These are phyloP conservation scores for Acacia confusa DNA, from an alignment of 306 rosid genomes.

Conservation along the genomic window DNA sequence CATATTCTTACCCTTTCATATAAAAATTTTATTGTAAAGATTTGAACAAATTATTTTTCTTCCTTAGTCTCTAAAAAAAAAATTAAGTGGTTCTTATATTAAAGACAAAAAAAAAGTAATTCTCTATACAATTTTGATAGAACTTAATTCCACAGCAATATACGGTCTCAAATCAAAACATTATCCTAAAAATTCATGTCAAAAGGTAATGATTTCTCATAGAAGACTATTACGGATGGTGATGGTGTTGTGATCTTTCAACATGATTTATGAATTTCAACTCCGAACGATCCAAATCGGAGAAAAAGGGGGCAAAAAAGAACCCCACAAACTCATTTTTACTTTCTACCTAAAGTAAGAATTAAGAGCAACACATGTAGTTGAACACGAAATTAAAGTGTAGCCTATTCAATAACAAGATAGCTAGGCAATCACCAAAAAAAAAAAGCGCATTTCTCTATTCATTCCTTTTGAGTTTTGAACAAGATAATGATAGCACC, in stretches of 20 bases:
- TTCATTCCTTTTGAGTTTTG: conserved; percentile 15
- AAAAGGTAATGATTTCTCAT: too few species aligned
- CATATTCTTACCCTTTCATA: background rate
- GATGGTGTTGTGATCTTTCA: background rate
- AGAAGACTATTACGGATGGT: too few species aligned
- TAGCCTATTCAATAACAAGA: conserved; percentile 1
- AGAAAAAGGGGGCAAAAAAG: background rate
- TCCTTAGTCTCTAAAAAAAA: too few species aligned
- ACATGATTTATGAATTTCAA: background rate
- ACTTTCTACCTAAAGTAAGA: conserved; percentile 26
- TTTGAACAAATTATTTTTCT: background rate
- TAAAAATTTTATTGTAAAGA: background rate
- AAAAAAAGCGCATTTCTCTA: background rate
- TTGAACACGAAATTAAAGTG: background rate
- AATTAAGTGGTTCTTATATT: too few species aligned
- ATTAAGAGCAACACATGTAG: background rate
- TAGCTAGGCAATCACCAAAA: background rate
- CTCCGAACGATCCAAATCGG: background rate
- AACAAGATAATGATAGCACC: background rate
- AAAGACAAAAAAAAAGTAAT: too few species aligned
- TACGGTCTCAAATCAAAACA: background rate
- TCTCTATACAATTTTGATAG: too few species aligned
- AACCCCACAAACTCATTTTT: conserved; percentile 21
- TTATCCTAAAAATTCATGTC: background rate
- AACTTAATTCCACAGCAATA: too few species aligned